Base-by-base conservation (phyloP, 441 rosid species). In the Erodium moschatum region DNA sequence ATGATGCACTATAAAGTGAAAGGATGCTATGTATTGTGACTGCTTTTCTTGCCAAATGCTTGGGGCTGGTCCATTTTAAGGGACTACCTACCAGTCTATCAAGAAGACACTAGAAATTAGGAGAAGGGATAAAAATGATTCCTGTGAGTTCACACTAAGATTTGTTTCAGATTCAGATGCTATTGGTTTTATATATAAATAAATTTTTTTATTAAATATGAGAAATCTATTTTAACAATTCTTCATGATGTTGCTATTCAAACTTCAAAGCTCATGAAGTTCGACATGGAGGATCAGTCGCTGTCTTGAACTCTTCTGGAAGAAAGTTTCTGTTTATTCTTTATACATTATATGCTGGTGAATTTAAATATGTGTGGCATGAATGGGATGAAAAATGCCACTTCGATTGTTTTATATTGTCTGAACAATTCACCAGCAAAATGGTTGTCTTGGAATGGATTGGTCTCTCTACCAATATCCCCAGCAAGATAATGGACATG, bases 91-190 rank as follows among this genome's bases (percentile, higher is more conserved):
- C 40, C 40, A 35, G 40, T 35, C 48, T 10, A 42, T 8, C 11
- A 11, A 42, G 24, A 54, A 6, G 20, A 54, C 20, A 54, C 8
- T 5, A 35, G 24, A 54, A 54, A 19, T 11, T 16, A 18, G 61
- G 20, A 54, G 18, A 56, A 19, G 27, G 63, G 18, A 56, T 56
- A 56, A 7, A 56, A 56, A 56, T 56, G 12, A 7, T 56, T 56
- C 18, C 63, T 3, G 24, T 56, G 63, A 56, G 11, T 19, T 56
- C 63, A 56, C 29, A 56, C 63, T 4, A 19, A 8, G 63, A 19
- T 56, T 10, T 9, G 3, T 56, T 56, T 56, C 63, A 56, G 63
- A 46, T 56, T 56, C 63, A 56, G 63, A 46, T 46, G 63, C 63
- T 18, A 18, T 56, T 35, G 40, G 40, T 35, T 35, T 35, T 35